Conservation (phyloP, 306 rosid species). For the Malus sieversii region DNA sequence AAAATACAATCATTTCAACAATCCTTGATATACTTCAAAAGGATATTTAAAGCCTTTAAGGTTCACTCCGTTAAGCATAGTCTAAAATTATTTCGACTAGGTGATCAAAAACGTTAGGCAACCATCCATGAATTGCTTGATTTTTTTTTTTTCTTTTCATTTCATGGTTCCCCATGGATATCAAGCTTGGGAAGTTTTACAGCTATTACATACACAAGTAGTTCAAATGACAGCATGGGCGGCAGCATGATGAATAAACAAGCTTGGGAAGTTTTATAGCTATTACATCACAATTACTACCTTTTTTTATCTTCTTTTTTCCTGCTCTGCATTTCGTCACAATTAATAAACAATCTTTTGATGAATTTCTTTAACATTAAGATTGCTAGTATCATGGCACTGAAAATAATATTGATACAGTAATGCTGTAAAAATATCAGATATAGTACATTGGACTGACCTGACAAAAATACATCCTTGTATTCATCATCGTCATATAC, state of each 20-base stretch:
- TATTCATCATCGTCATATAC: conserved; percentile 72
- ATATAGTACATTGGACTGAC: conserved; percentile 28
- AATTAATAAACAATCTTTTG: background rate
- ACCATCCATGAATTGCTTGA: background rate
- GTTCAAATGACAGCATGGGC: background rate
- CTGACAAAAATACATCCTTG: conserved; percentile 77
- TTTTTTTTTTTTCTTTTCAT: background rate
- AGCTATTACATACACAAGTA: background rate
- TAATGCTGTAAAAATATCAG: background rate
- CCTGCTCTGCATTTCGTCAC: background rate
- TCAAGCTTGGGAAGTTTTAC: background rate
- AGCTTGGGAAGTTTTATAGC: too few species aligned
- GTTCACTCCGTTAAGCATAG: background rate
- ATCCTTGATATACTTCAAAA: background rate
- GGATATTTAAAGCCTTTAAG: background rate
- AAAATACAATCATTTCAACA: conserved; percentile 2
- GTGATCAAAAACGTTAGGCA: background rate
- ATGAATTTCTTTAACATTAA: background rate
- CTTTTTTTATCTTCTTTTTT: background rate
- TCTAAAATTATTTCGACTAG: background rate
- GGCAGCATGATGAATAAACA: background rate
- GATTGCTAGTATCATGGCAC: background rate
- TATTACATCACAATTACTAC: background rate
- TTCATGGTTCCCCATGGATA: background rate
- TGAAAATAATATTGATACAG: background rate